Base-by-base conservation (phyloP, 2,329 filamentous ascomycete species). In the Zasmidium cellare region DNA sequence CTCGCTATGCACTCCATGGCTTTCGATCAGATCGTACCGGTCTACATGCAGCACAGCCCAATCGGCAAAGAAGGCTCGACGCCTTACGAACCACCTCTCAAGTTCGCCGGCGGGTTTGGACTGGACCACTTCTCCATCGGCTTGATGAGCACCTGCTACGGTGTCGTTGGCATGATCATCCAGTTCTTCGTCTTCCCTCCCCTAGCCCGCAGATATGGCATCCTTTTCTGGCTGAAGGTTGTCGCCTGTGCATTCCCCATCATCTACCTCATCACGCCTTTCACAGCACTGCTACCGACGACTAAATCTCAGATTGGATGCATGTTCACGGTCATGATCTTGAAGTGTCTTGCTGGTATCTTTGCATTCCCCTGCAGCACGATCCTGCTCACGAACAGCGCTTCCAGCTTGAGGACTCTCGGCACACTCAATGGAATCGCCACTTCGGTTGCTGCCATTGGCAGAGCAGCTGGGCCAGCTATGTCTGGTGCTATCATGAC, bases 341-440 rank as follows among this genome's bases (percentile, higher is more conserved):
- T 87, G 67, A 96, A 96, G 72, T 87, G 88, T 9, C 82, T 89
- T 55, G 84, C 83, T 41, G 86, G 87, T 58, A 94, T 96, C 63
- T 88, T 97, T 68, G 89, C 89, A 0, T 97, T 97, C 72, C 93
- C 94, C 0, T 94, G 90, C 68, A 88, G 84, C 23, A 96, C 91
- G 5, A 97, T 97, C 66, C 80, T 97, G 49, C 82, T 97, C 38
- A 97, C 92, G 24, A 97, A 97, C 75, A 91, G 88, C 9, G 91
- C 91, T 3, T 76, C 81, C 1, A 92, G 88, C 55, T 77, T 96
- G 16, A 79, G 83, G 46, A 84, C 96, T 9, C 82, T 97, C 3
- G 92, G 92, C 1, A 97, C 92, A 0, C 77, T 97, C 55, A 97
- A 97, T 69, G 94, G 93, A 2, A 86, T 96, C 60, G 92, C 91